Conservation (phyloP, 352 stramenopile genomes). For the Globisporangium cederbergense region DNA sequence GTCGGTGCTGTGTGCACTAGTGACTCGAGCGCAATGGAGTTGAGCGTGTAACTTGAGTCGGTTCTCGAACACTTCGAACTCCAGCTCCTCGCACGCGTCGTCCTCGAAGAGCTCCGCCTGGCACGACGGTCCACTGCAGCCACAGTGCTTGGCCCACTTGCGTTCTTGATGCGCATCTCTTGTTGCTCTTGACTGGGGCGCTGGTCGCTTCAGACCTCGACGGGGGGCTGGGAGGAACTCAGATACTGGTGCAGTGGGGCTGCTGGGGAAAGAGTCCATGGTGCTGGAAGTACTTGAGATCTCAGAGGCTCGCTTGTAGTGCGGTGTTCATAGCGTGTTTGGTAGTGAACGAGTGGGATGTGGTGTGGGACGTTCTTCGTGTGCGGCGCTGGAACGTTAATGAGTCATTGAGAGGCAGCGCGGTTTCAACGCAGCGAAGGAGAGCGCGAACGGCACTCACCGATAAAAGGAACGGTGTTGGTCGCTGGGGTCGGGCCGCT, state of each 20-base stretch:
- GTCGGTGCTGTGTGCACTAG: too few relatives aligned
- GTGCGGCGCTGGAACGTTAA: background rate
- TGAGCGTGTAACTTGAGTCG: background rate
- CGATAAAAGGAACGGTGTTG: background rate
- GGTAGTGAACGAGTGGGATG: background rate
- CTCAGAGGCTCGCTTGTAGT: background rate
- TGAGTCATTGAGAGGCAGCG: background rate
- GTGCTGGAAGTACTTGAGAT: background rate
- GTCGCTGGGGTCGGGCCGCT: background rate
- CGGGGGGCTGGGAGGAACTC: background rate
- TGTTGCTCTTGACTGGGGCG: background rate
- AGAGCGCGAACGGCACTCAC: slow-evolving; percentile 1
- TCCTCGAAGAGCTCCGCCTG: slow-evolving; percentile 10
- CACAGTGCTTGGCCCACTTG: slow-evolving; percentile 15
- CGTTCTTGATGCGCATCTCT: background rate
- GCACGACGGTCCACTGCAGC: slow-evolving; percentile 7
- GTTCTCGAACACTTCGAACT: background rate
- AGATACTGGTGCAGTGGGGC: background rate
- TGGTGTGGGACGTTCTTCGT: too few relatives aligned
- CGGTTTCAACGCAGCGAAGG: background rate
- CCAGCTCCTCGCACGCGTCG: slow-evolving; percentile 6
- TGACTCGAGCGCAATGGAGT: background rate
- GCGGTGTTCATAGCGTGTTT: background rate
- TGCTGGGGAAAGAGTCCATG: background rate
- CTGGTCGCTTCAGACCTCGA: slow-evolving; percentile 8